Conservation (phyloP, 2,329 filamentous ascomycete species). For the Xylariales sp. region DNA sequence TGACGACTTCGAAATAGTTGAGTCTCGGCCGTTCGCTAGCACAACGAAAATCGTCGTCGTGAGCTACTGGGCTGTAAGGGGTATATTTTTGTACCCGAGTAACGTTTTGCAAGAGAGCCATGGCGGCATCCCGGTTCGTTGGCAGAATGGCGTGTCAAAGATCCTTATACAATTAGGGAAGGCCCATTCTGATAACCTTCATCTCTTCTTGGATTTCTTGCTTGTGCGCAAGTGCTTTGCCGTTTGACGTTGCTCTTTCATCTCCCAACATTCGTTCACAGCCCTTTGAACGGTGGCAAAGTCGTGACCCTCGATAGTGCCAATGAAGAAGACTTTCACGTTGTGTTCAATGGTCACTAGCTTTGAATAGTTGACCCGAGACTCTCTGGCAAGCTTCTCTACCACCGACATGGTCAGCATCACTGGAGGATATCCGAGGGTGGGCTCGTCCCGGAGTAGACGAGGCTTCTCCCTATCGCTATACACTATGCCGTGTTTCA, state of each 20-base stretch:
- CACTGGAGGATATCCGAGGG: conserved; percentile 44
- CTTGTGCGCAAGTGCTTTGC: too few relatives aligned
- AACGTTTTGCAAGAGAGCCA: too few relatives aligned
- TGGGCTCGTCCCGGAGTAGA: conserved; percentile 36
- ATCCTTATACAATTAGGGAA: too few relatives aligned
- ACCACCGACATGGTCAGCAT: conserved; percentile 36
- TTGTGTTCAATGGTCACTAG: conserved; percentile 54
- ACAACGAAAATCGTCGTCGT: too few relatives aligned
- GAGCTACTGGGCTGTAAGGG: too few relatives aligned
- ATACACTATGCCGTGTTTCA: conserved; percentile 50
- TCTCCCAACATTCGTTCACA: conserved; percentile 45
- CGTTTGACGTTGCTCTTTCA: conserved; percentile 22
- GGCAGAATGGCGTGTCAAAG: too few relatives aligned
- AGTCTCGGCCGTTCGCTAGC: too few relatives aligned
- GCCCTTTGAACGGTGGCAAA: conserved; percentile 38
- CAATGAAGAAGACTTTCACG: conserved; percentile 51
- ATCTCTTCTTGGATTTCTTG: too few relatives aligned
- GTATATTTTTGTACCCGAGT: too few relatives aligned
- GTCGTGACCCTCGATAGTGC: conserved; percentile 35
- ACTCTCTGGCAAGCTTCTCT: conserved; percentile 44
- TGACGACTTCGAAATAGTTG: too few relatives aligned
- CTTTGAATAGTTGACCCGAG: conserved; percentile 55
- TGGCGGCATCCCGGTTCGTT: too few relatives aligned
- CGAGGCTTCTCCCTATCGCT: conserved; percentile 28
- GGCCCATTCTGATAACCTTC: too few relatives aligned